Evolutionary conservation across 177 flowering plant genomes (phyloP), one percentile per base, ranked within the genome.

Genomic region (Telopea speciosissima): DNA sequence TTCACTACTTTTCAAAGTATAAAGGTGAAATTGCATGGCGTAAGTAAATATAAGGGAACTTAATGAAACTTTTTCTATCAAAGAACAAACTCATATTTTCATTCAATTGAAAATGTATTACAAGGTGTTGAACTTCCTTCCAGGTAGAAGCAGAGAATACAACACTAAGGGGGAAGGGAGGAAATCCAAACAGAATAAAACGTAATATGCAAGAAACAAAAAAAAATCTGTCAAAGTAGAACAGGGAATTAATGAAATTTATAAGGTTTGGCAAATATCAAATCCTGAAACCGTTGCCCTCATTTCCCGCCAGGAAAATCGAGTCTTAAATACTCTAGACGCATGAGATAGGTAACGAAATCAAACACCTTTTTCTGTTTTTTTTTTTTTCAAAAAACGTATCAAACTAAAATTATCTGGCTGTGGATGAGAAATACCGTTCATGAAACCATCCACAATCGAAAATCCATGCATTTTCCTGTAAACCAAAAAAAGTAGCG

Each of bases 361-460:
- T 44, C 26, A 61, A 42, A 25, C 28, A 10, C 36, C 8, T 36
- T 0, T 8, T 6, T n/a, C n/a, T n/a, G n/a, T 28, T 28, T 28
- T 28, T 2, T 36, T 36, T 36, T 36, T 8, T 3, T 3, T 36
- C 3, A 8, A 8, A 36, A 36, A 36, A 36, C 40, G 40, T 3
- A 36, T 36, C 40, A 36, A 36, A 36, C 40, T 21, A 58, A 45
- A 66, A 9, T 63, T 21, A 54, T 12, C 36, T 56, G 56, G 36
- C 7, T 13, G 25, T 13, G 6, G 26, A 54, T 3, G 45, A 21
- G 11, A 17, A 19, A 42, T 74, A 80, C 82, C 82, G 21, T 88
- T 91, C 81, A 86, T 81, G 78, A 92, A 94, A 63, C 97, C 99
- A 78, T 94, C 99, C 66, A 75, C 92, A 61, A 93, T 74, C 78